phyloP scores from a whole-genome alignment of 768 basidiomycete species.

The Lyophyllum shimeji region DNA sequence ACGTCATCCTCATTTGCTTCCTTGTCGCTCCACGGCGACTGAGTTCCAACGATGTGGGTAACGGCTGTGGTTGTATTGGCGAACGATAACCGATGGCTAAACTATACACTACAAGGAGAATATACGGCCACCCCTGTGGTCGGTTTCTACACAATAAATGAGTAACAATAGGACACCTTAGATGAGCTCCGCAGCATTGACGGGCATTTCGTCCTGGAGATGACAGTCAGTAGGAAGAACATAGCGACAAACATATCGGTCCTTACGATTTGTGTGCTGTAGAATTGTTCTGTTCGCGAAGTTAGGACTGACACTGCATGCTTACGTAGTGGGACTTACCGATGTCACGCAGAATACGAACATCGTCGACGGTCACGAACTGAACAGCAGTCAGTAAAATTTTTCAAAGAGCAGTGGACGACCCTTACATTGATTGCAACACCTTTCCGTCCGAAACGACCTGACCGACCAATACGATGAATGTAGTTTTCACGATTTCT shows the following conservation, averaged over 20 bases:
- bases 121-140: background rate
- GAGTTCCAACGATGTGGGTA: background rate
- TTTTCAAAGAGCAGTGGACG: slow-evolving; percentile 10
- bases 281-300: slow-evolving; percentile 78
- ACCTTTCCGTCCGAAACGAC: slow-evolving; percentile 98
- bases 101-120: slow-evolving; percentile 3
- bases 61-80: background rate
- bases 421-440: slow-evolving; percentile 93
- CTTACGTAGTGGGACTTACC: slow-evolving; percentile 42
- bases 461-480: slow-evolving; percentile 98
- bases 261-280: slow-evolving; percentile 89
- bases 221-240: slow-evolving; percentile 19
- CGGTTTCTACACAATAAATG: slow-evolving; percentile 11
- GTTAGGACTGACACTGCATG: slow-evolving; percentile 14
- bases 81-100: background rate
- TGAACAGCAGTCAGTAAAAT: slow-evolving; percentile 29
- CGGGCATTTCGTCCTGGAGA: slow-evolving; percentile 93
- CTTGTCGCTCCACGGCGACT: background rate
- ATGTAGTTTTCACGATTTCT: slow-evolving; percentile 99
- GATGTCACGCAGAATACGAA: slow-evolving; percentile 95
- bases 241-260: slow-evolving; percentile 8
- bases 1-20: no score
- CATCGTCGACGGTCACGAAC: slow-evolving; percentile 95
- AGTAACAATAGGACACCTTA: slow-evolving; percentile 34
- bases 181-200: slow-evolving; percentile 96